Percentiles rank a stretch among this genome's conserved stretches.
phyloP scores from a whole-genome alignment of 371 early-diverging fungal genomes.

The Circinella minor region DNA sequence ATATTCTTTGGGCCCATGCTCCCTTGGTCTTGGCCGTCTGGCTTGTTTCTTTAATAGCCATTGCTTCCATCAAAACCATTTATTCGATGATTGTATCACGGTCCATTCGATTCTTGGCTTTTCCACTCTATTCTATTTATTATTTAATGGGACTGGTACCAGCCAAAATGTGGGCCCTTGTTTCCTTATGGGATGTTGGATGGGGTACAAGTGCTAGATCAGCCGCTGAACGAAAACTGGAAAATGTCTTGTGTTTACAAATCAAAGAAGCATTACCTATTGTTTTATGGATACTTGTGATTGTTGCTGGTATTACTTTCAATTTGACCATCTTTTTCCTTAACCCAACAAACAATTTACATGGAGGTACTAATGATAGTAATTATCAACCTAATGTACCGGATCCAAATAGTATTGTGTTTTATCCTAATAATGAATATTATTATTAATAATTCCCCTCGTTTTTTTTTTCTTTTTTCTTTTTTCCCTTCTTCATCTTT shows the following conservation, averaged over 20 bases:
- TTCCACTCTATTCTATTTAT: conserved; percentile 58
- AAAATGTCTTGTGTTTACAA: conserved; percentile 32
- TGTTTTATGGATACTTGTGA: conserved; percentile 33
- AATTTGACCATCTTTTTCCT: conserved; percentile 34
- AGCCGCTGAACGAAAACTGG: conserved; percentile 45
- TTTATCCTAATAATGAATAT: conserved; percentile 34
- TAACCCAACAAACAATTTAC: background rate
- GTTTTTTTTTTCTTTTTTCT: too few species aligned
- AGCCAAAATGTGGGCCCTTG: conserved; percentile 61
- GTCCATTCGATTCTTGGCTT: conserved; percentile 50
- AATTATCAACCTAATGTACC: conserved; percentile 7
- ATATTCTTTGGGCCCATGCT: conserved; percentile 42
- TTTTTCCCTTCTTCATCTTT: too few species aligned
- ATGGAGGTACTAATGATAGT: background rate
- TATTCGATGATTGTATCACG: conserved; percentile 47
- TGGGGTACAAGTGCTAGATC: conserved; percentile 65
- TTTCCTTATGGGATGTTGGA: conserved; percentile 63
- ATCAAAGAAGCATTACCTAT: conserved; percentile 53
- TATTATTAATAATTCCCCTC: too few species aligned
- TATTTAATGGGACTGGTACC: conserved; percentile 63
- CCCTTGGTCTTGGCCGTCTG: conserved; percentile 52
- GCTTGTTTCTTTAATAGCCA: conserved; percentile 48
- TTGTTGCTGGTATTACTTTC: conserved; percentile 39
- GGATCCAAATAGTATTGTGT: conserved; percentile 43
- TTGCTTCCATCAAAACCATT: conserved; percentile 54